phyloP scores from a whole-genome alignment of 495 filamentous ascomycete species.

The Penicillium turbatum region DNA sequence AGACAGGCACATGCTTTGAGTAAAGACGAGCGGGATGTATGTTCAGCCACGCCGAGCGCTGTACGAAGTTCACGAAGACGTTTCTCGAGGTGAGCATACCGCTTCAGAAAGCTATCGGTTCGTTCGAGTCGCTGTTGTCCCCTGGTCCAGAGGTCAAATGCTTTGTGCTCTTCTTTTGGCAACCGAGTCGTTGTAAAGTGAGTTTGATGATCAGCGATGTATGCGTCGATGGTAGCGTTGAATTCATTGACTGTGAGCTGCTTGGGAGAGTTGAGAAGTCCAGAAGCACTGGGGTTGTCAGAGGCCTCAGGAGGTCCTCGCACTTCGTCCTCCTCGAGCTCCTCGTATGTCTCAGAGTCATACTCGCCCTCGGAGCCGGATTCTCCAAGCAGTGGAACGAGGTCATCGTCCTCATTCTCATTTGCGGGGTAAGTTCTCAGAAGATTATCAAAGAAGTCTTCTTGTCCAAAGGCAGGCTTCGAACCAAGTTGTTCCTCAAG shows the following conservation, averaged over 20 bases:
- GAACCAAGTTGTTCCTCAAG: neutral
- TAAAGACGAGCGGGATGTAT: neutral
- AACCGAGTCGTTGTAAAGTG: neutral
- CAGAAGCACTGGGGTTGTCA: too few relatives aligned
- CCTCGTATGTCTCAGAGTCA: constrained; percentile 55
- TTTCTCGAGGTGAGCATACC: neutral
- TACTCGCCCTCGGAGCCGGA: constrained; percentile 55
- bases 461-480: neutral
- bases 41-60: neutral
- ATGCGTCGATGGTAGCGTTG: constrained; percentile 27
- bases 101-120: neutral
- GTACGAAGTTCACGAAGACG: neutral
- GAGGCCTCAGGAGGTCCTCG: neutral
- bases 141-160: neutral
- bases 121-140: neutral
- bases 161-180: neutral
- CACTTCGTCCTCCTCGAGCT: constrained; percentile 54
- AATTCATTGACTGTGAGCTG: neutral
- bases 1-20: neutral
- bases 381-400: constrained; percentile 62
- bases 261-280: neutral
- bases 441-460: constrained; percentile 17
- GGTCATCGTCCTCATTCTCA: constrained; percentile 33
- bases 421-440: constrained; percentile 45
- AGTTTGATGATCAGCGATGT: neutral